phyloP scores from a whole-genome alignment of 768 basidiomycete genomes.

The Lentinula detonsa region DNA sequence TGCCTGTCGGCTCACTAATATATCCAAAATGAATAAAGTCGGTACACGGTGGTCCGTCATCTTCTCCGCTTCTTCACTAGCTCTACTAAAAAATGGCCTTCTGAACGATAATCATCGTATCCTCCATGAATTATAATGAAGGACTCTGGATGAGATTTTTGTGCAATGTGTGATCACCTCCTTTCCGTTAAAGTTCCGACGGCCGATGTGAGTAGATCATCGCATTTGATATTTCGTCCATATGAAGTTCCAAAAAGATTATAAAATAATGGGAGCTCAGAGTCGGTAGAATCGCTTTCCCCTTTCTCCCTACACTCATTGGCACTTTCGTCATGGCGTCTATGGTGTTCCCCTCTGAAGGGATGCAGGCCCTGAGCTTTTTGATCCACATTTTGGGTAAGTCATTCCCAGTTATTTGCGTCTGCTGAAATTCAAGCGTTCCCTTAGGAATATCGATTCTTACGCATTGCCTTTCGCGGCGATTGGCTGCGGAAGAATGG shows the following conservation, averaged over 20 bases:
- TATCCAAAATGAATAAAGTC: too few species aligned
- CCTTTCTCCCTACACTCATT: background rate
- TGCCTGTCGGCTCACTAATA: too few species aligned
- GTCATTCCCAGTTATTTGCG: background rate
- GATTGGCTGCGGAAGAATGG: background rate
- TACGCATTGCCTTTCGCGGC: background rate
- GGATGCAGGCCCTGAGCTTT: background rate
- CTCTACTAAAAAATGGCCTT: too few species aligned
- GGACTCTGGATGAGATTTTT: too few species aligned
- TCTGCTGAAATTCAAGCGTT: background rate
- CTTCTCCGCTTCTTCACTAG: too few species aligned
- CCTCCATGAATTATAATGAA: too few species aligned
- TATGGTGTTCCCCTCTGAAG: conserved; percentile 1
- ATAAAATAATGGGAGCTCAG: background rate
- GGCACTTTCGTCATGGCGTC: too few species aligned
- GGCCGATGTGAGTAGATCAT: background rate
- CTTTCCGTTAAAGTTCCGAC: background rate
- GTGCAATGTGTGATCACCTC: background rate
- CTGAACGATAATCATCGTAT: too few species aligned
- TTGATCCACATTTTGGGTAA: conserved; percentile 1
- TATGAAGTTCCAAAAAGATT: background rate
- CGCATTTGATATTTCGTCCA: background rate
- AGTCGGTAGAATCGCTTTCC: background rate
- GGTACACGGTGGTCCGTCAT: too few species aligned
- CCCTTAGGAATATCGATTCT: background rate